Percentiles rank a stretch among this genome's conserved stretches.
Evolutionary conservation across 495 filamentous ascomycete genomes (phyloP).

Genomic region (Staphylotrichum tortipilum): DNA sequence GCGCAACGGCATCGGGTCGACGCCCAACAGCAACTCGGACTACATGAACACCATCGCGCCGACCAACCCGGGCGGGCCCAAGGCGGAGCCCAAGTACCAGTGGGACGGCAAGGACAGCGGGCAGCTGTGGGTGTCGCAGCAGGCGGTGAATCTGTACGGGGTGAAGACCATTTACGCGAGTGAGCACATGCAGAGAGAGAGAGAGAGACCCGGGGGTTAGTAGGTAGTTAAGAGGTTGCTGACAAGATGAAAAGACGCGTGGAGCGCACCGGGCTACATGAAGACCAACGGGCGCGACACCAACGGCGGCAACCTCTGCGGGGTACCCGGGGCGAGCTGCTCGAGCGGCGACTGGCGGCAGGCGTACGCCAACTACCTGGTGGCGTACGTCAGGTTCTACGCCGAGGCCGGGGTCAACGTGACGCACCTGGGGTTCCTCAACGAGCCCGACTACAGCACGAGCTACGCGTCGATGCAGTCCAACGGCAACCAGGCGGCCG

Average conservation of each 20-base stretch:
- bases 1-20: slow-evolving; percentile 49
- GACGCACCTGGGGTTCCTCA: slow-evolving; percentile 40
- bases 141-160: slow-evolving; percentile 39
- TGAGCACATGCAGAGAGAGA: neutral
- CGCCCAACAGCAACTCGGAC: slow-evolving; percentile 34
- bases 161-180: slow-evolving; percentile 47
- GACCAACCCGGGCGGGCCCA: slow-evolving; percentile 35
- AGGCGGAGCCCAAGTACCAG: slow-evolving; percentile 33
- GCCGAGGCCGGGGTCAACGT: slow-evolving; percentile 41
- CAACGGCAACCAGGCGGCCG: slow-evolving; percentile 30
- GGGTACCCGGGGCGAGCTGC: slow-evolving; percentile 37
- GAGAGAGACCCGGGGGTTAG: neutral
- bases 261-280: slow-evolving; percentile 45
- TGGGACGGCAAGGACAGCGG: slow-evolving; percentile 47
- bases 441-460: slow-evolving; percentile 35
- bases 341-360: slow-evolving; percentile 45
- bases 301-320: slow-evolving; percentile 49
- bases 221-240: neutral
- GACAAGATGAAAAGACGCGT: slow-evolving; percentile 17
- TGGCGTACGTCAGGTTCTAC: slow-evolving; percentile 46
- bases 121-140: slow-evolving; percentile 45
- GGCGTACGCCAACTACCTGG: slow-evolving; percentile 48
- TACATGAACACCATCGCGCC: slow-evolving; percentile 43
- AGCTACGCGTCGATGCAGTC: slow-evolving; percentile 33
- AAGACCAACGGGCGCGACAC: slow-evolving; percentile 44